These are phyloP conservation scores for Cystobasidium slooffiae DNA, from an alignment of 1,284 basidiomycete species.

Conservation along the genomic window DNA sequence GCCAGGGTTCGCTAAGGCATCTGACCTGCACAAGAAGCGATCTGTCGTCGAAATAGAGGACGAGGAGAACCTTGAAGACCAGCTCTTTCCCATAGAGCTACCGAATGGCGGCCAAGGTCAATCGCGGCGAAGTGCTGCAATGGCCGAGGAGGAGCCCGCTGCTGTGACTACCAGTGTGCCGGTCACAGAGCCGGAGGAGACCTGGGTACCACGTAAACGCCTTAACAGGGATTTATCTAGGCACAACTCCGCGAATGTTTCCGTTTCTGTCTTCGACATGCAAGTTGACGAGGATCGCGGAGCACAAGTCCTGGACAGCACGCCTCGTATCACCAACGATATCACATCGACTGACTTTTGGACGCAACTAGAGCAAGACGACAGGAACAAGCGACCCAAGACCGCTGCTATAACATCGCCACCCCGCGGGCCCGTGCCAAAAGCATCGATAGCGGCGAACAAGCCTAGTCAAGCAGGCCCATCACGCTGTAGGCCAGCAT, in stretches of 20 bases:
- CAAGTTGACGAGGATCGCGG: neutral
- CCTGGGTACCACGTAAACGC: conserved; percentile 25
- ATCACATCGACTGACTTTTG: neutral
- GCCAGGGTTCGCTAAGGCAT: conserved; percentile 34
- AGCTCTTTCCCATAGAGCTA: neutral
- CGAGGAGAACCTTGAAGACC: conserved; percentile 15
- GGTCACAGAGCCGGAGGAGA: neutral
- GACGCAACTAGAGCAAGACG: neutral
- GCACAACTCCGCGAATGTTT: neutral
- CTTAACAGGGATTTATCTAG: conserved; percentile 24
- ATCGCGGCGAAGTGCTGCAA: neutral
- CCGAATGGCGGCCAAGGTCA: neutral
- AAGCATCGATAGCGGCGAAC: neutral
- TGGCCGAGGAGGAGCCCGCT: neutral
- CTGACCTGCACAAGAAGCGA: conserved; percentile 4
- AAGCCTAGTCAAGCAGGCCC: neutral
- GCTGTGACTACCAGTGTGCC: neutral
- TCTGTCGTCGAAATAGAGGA: neutral
- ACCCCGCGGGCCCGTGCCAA: conserved; percentile 10
- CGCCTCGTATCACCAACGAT: neutral
- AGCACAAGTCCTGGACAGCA: neutral
- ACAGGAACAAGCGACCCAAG: neutral
- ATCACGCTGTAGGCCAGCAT: conserved; percentile 6
- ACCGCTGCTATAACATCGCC: neutral
- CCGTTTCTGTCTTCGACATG: neutral